Conservation (phyloP, 1,284 basidiomycete species). For the Heterobasidion parviporum region DNA sequence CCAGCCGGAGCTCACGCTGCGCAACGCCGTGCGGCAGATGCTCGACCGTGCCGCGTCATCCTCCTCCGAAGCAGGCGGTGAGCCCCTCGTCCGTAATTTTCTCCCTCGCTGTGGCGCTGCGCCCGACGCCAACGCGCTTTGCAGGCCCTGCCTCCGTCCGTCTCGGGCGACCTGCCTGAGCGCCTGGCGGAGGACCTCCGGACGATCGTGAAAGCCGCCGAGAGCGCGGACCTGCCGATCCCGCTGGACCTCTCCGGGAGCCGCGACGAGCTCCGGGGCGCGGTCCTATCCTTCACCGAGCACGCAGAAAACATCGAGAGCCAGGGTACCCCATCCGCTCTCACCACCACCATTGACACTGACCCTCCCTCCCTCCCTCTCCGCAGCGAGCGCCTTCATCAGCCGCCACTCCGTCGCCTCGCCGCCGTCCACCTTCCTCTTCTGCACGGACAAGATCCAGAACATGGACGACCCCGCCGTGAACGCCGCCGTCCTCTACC, state of each 20-base stretch:
- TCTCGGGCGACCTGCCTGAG: neutral
- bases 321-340: neutral
- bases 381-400: conserved; percentile 19
- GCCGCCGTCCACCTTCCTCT: conserved; percentile 41
- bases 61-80: neutral
- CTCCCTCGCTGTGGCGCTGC: too few species aligned
- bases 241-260: neutral
- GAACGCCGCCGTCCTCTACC: conserved; percentile 42
- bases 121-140: too few species aligned
- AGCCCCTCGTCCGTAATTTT: neutral
- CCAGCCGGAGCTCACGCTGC: conserved; percentile 57
- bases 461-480: conserved; percentile 13
- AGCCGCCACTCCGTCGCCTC: conserved; percentile 27
- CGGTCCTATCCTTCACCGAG: neutral
- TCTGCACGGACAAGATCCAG: conserved; percentile 28
- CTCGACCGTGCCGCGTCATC: conserved; percentile 12
- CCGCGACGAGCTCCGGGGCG: neutral
- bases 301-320: neutral
- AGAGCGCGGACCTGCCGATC: neutral
- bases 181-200: neutral
- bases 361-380: too few species aligned
- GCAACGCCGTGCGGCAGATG: conserved; percentile 58
- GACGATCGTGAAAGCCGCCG: neutral
- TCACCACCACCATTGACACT: neutral
- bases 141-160: too few species aligned